Percentiles rank a stretch among this genome's conserved stretches.
Conservation (phyloP, 345 rosid genomes). For the Eutrema heterophyllum region DNA sequence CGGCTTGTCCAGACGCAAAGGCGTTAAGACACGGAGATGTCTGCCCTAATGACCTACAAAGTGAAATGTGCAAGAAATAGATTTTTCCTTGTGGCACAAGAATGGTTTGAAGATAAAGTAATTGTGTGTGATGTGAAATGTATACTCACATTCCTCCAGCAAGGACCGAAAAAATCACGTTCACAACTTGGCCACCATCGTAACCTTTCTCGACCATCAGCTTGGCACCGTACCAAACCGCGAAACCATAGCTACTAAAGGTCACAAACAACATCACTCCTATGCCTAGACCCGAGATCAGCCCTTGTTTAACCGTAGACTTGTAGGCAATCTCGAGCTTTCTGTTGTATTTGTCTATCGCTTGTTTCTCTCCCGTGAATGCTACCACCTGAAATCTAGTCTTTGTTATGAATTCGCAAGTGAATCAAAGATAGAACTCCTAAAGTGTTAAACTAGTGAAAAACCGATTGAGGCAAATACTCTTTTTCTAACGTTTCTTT, state of each 20-base stretch:
- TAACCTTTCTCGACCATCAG: slow-evolving; percentile 3
- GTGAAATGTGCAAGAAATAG: not conserved
- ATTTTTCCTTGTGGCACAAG: not conserved
- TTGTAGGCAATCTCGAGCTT: slow-evolving; percentile 1
- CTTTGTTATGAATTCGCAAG: not conserved
- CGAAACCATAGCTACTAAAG: slow-evolving; percentile 6
- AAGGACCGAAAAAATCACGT: slow-evolving; percentile 9
- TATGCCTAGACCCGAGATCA: slow-evolving; percentile 3
- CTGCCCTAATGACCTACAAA: slow-evolving; percentile 45
- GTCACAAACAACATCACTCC: slow-evolving; percentile 10
- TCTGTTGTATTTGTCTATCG: not conserved
- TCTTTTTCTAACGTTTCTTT: too few relatives aligned
- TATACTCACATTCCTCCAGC: slow-evolving; percentile 9
- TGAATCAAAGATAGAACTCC: not conserved
- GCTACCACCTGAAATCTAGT: not conserved
- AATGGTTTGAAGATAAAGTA: not conserved
- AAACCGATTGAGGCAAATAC: too few relatives aligned
- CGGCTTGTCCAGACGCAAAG: slow-evolving; percentile 58
- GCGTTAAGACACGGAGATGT: slow-evolving; percentile 29
- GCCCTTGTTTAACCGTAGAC: slow-evolving; percentile 1
- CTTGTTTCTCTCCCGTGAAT: slow-evolving; percentile 22
- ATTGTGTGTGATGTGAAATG: not conserved
- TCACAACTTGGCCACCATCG: slow-evolving; percentile 13
- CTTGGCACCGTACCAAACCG: slow-evolving; percentile 14
- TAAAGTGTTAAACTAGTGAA: not conserved